Conservation (phyloP, 2,329 filamentous ascomycete species). For the Bipolaris victoriae region DNA sequence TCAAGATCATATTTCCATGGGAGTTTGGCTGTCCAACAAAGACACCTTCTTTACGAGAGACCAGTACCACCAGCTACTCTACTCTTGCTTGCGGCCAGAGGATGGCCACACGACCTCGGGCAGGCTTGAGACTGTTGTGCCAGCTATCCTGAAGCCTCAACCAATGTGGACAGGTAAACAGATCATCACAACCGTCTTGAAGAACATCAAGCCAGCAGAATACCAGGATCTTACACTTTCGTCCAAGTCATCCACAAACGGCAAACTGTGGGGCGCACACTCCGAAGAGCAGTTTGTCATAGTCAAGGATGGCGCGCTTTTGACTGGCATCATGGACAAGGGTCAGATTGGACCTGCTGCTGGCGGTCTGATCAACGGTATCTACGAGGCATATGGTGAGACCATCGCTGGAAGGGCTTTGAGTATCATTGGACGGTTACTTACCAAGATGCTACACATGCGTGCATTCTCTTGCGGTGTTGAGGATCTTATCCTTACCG, state of each 20-base stretch:
- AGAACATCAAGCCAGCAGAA: conserved; percentile 82
- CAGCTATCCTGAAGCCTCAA: conserved; percentile 80
- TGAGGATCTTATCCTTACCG: conserved; percentile 88
- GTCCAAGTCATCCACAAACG: conserved; percentile 77
- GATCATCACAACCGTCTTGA: conserved; percentile 87
- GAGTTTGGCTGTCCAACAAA: conserved; percentile 85
- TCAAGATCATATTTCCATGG: conserved; percentile 97
- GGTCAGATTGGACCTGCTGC: conserved; percentile 87
- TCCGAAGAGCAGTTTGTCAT: conserved; percentile 81
- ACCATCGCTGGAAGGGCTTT: conserved; percentile 84
- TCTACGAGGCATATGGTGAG: conserved; percentile 93
- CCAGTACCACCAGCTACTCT: conserved; percentile 93
- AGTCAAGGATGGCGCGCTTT: conserved; percentile 84
- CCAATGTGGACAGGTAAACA: conserved; percentile 96
- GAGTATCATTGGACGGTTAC: conserved; percentile 83
- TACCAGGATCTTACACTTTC: conserved; percentile 79
- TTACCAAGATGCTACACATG: conserved; percentile 91
- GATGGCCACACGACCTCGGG: conserved; percentile 85
- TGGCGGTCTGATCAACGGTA: conserved; percentile 86
- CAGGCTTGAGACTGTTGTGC: conserved; percentile 78
- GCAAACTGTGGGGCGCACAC: conserved; percentile 76
- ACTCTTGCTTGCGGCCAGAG: conserved; percentile 86
- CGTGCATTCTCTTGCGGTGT: conserved; percentile 96
- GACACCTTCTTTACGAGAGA: conserved; percentile 89
- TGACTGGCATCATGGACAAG: conserved; percentile 93